Evolutionary conservation across 2,329 filamentous ascomycete genomes (phyloP), one percentile per base, ranked within the genome.

Genomic region (Elsinoe arachidis): DNA sequence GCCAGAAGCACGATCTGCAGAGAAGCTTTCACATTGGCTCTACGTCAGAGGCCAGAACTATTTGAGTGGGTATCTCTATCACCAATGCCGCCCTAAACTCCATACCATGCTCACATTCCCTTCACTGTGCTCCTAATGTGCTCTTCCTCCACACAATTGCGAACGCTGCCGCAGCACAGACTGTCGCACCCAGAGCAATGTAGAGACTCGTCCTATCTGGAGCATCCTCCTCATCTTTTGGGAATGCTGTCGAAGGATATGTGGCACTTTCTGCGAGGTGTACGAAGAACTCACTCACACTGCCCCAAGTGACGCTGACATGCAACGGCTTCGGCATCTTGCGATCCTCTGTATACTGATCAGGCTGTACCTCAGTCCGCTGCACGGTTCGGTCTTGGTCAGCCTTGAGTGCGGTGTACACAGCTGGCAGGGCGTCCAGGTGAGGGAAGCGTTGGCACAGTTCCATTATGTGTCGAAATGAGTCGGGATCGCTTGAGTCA

Each of bases 351-450:
- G 91, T 95, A 72, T 96, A 96, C 62, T 90, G 86, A 68, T 99
- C 93, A 1, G 93, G 93, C 71, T 96, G 92, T 61, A 86, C 76
- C 70, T 96, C 90, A 60, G 88, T 87, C 59, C 93, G 82, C 73
- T 99, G 93, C n/a, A 90, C 96, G 2, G 92, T 95, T 71, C 96
- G 95, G 71, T 99, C 93, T 63, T 87, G 84, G 71, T 99, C 93
- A 2, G 93, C 93, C 72, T 99, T 99, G 59, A 97, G 78, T 0
- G 92, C 93, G 1, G 90, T 89, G 69, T 95, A 99, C 6, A 99
- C 86, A 7, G 89, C 86, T 0, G 93, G 93, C 26, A 99, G 76
- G n/a, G 89, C 85, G 68, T 95, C 88, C 2, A 99, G 80, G 57
- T 93, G 86, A 0, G 90, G 84, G 63, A 92, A 87, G 65, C 85